Evolutionary conservation across 176 grass and related monocot species (phyloP), one percentile per base, ranked within the genome.

Genomic region (Carex pumila): DNA sequence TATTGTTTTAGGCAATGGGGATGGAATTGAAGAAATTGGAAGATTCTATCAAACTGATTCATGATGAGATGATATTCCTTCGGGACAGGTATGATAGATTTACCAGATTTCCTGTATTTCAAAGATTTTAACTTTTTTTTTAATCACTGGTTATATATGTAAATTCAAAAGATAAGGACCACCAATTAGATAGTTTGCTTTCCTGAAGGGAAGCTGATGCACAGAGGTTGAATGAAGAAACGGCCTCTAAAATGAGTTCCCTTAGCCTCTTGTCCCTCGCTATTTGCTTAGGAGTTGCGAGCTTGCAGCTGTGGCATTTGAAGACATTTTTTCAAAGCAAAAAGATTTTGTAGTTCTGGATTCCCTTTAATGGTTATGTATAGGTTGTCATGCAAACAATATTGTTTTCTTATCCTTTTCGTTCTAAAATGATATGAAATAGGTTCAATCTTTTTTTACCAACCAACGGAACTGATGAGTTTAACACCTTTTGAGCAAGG

Each of bases 41-140:
- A 55, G 79, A 86, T 83, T 49, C 61, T 66, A 71, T 87, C 74
- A 85, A 85, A 31, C 75, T 87, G 4, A 88, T 92, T 86, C 83
- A 83, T 34, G 87, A 92, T 54, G 93, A 95, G 56, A 89, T 92
- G 89, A 58, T 88, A 56, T 95, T 74, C 73, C 60, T 92, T 19
- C 73, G 65, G 12, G 12, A 83, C 31, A 90, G 90, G 88, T 90
- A 86, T 37, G 15, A 82, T 34, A 43, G 17, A 80, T 80, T 60
- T 36, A 61, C 36, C 56, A 9, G 32, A 55, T 50, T 31, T 78
- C n/a, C 43, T 57, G 30, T 78, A 10, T n/a, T 59, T 60, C 56
- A 43, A 19, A 41, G 18, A 1, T 59, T n/a, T 41, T 60, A 37
- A 2, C 62, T 41, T 14, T 61, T 57, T 36, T 43, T 41, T 43